These are phyloP conservation scores for Chrysochromulina parva DNA, from an alignment of 78 protist genomes.

Conservation along the genomic window DNA sequence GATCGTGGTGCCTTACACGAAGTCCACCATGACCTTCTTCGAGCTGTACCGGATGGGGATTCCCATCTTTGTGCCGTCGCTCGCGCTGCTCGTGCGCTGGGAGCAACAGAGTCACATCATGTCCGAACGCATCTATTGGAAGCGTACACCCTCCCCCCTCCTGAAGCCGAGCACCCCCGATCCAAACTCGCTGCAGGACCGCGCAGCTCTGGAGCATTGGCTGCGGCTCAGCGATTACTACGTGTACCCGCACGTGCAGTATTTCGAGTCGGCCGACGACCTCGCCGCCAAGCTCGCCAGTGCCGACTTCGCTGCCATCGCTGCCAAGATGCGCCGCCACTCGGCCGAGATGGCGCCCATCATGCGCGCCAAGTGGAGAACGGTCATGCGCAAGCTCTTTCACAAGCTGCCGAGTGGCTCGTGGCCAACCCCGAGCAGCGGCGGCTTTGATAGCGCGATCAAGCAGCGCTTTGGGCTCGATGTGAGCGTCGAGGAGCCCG, in stretches of 20 bases:
- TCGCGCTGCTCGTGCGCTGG: neutral
- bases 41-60: constrained; percentile 3
- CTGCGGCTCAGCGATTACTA: neutral
- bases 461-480: too few species aligned
- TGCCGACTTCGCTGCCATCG: neutral
- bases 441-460: too few species aligned
- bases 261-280: neutral
- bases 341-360: too few species aligned
- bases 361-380: neutral
- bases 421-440: neutral
- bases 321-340: neutral
- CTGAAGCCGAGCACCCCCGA: neutral
- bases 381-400: neutral
- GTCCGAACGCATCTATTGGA: neutral
- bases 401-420: neutral
- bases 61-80: neutral
- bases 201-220: neutral
- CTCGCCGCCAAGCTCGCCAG: neutral
- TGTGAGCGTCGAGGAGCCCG: too few species aligned
- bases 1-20: neutral
- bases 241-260: neutral
- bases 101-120: neutral
- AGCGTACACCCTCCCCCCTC: neutral
- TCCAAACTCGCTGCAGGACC: neutral
- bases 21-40: constrained; percentile 6